Base-by-base conservation (phyloP, 192 early-diverging fungal genomes). In the Backusella psychrophila region DNA sequence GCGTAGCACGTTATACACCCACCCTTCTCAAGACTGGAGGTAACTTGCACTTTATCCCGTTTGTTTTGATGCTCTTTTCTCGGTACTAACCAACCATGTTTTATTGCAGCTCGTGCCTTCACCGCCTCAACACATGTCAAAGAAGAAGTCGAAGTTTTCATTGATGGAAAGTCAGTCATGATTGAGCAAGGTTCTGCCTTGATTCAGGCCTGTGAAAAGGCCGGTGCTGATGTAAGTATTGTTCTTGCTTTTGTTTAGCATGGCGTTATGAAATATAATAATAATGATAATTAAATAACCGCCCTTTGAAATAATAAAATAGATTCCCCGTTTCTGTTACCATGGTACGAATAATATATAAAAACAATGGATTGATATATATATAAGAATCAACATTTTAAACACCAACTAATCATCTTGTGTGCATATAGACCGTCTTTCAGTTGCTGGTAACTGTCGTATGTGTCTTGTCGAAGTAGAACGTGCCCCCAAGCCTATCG, bases 401-500 rank as follows among this genome's bases (percentile, higher is more conserved):
- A 63, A 14, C 56, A 63, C 11, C 56, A 63, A 63, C 56, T 63
- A 63, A 29, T 63, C 3, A 63, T 14, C 2, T 23, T 12, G 11
- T 4, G 29, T 44, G 19, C 33, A 42, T 88, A 91, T 94, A 87
- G 95, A 97, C 82, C 94, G 98, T 49, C 89, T 99, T 46, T 93
- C 94, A 14, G 89, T 99, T 69, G 98, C 98, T 12, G 98, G 98
- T 81, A 99, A 99, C 91, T 99, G 98, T 82, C 94, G 98, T 81
- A 98, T 99, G 97, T 99, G 98, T 81, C 89, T 99, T 73, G 97
- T 99, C 36, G 98, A 99, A 87, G 86, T 99, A 39, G 97, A 97
- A 84, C 95, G 93, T 82, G 89, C 95, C 65, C 97, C 97, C 65
- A 99, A 99, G 85, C 93, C 97, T 41, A 87, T 96, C 23, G 97